A percentile compares a stretch with the other conserved stretches of the same genome.
Evolutionary conservation across 1,284 basidiomycete species (phyloP).

Genomic region (Leucoagaricus sp.): DNA sequence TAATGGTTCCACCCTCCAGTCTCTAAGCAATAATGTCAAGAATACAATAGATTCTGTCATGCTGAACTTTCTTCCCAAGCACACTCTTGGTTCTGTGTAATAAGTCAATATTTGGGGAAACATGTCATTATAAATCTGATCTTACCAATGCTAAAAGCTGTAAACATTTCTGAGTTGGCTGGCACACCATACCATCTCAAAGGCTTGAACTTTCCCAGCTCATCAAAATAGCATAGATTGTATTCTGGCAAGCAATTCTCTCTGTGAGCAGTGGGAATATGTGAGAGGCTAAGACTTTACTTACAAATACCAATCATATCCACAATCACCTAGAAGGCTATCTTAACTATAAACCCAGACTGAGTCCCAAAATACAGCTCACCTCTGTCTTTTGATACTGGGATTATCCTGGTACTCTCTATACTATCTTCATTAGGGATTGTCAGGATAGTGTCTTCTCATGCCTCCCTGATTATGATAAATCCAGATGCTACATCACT

Average conservation of each 20-base stretch:
- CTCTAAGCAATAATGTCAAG: slow-evolving; percentile 48
- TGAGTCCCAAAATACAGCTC: slow-evolving; percentile 9
- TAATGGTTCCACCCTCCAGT: slow-evolving; percentile 49
- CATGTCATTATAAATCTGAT: slow-evolving; percentile 1
- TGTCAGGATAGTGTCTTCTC: slow-evolving; percentile 31
- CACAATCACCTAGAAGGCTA: slow-evolving; percentile 34
- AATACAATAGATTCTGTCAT: slow-evolving; percentile 52
- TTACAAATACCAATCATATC: slow-evolving; percentile 55
- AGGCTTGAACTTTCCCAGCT: slow-evolving; percentile 33
- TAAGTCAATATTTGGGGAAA: background rate
- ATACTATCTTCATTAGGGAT: slow-evolving; percentile 31
- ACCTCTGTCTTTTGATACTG: slow-evolving; percentile 29
- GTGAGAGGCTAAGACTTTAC: slow-evolving; percentile 22
- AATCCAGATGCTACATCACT: slow-evolving; percentile 29
- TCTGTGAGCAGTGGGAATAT: background rate
- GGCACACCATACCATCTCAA: slow-evolving; percentile 34
- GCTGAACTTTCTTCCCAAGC: slow-evolving; percentile 58
- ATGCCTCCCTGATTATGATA: slow-evolving; percentile 31
- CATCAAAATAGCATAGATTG: slow-evolving; percentile 35
- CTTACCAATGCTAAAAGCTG: slow-evolving; percentile 50
- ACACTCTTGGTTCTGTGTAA: slow-evolving; percentile 46
- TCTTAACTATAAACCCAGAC: background rate
- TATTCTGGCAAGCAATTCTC: slow-evolving; percentile 26
- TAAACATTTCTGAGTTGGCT: slow-evolving; percentile 38
- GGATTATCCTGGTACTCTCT: slow-evolving; percentile 28